Conservation (phyloP, 495 filamentous ascomycete species). For the Daldinia decipiens region DNA sequence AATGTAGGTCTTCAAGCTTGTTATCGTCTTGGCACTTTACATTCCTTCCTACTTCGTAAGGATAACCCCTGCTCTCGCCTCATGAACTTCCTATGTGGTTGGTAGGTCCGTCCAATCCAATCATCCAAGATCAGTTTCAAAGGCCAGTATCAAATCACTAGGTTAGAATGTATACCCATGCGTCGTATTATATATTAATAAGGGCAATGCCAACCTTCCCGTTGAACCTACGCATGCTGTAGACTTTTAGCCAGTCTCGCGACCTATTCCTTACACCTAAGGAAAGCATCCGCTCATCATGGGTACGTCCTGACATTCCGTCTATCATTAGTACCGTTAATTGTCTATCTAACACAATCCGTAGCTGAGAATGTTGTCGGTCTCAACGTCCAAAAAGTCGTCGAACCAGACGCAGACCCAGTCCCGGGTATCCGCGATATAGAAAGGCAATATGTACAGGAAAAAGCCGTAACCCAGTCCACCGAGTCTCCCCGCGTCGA, state of each 20-base stretch:
- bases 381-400: constrained; percentile 30
- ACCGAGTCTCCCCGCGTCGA: constrained; percentile 6
- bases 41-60: constrained; percentile 5
- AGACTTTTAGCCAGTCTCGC: constrained; percentile 3
- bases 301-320: constrained; percentile 13
- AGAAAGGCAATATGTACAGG: not conserved
- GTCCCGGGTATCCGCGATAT: not conserved
- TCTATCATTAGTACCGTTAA: not conserved
- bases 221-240: not conserved
- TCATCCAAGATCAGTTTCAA: not conserved
- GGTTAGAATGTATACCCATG: not conserved
- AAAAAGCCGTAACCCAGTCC: not conserved
- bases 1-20: constrained; percentile 15
- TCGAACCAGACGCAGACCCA: constrained; percentile 29
- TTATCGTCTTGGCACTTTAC: constrained; percentile 10
- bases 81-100: not conserved
- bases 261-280: not conserved
- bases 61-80: not conserved
- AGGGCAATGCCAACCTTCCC: not conserved
- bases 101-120: not conserved
- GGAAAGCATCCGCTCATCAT: constrained; percentile 18
- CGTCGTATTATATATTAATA: not conserved
- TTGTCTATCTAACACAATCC: not conserved
- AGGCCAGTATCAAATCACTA: not conserved
- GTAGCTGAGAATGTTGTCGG: constrained; percentile 42